A percentile compares a stretch with the other conserved stretches of the same genome.
Conservation (phyloP, 2,329 filamentous ascomycete species). For the Colletotrichum agaves region DNA sequence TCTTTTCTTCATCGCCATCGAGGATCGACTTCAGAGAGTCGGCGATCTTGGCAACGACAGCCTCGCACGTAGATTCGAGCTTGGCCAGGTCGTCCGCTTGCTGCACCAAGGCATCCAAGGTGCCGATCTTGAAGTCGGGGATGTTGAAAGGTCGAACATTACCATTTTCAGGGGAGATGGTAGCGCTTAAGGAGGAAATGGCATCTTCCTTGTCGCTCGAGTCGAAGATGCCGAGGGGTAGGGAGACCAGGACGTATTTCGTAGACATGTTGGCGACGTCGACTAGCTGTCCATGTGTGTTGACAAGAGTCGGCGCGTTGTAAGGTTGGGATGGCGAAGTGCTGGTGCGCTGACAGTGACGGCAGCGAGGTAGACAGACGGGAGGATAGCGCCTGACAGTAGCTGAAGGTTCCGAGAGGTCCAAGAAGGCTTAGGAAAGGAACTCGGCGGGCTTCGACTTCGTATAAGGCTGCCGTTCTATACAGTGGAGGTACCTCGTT, state of each 20-base stretch:
- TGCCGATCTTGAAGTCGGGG: slow-evolving; percentile 97
- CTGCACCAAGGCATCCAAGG: slow-evolving; percentile 92
- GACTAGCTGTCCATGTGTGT: slow-evolving; percentile 27
- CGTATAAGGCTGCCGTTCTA: neutral
- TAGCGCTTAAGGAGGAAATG: slow-evolving; percentile 77
- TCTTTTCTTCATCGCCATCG: slow-evolving; percentile 84
- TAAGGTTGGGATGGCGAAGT: neutral
- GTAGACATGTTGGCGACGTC: slow-evolving; percentile 52
- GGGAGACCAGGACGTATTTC: slow-evolving; percentile 89
- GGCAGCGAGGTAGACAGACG: neutral
- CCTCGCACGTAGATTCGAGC: slow-evolving; percentile 82
- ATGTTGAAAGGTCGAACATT: slow-evolving; percentile 81
- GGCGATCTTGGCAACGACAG: slow-evolving; percentile 86
- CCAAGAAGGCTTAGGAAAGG: slow-evolving; percentile 14
- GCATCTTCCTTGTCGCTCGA: slow-evolving; percentile 85
- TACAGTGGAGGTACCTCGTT: neutral
- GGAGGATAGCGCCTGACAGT: neutral
- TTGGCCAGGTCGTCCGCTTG: slow-evolving; percentile 96
- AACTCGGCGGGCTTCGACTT: neutral
- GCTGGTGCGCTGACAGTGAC: slow-evolving; percentile 1
- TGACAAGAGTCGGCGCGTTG: neutral
- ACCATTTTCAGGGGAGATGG: slow-evolving; percentile 79
- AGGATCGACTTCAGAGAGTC: slow-evolving; percentile 87
- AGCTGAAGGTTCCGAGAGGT: slow-evolving; percentile 13
- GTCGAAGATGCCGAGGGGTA: slow-evolving; percentile 88